Base-by-base conservation (phyloP, 176 grass and related monocot genomes). In the Poa pratensis region DNA sequence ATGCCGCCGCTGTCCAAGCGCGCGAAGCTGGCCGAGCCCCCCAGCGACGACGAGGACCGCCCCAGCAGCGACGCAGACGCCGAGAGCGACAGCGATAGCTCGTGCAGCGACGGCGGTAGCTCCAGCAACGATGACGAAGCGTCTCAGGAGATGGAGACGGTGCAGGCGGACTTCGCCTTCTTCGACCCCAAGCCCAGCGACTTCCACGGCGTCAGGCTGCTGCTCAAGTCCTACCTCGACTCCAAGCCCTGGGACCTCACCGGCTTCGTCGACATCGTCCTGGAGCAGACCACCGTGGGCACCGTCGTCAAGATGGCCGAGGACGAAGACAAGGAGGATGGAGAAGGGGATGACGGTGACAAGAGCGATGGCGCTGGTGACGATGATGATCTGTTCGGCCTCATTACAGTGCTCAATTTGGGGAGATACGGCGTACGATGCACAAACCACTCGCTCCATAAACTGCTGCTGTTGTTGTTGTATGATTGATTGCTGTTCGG, bases 121-220 rank as follows among this genome's bases (percentile, higher is more conserved):
- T 80, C 64, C 9, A 39, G 42, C 68, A 67, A 69, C 69, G 87
- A 74, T 12, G 83, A 73, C 4, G 66, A 80, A 9, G 37, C 88
- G 5, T 86, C 84, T 1, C 73, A 90, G 71, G 70, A 90, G 76
- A 54, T 87, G 16, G 69, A 92, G 19, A 94, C 78, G 5, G 85
- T 98, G 70, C 93, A 98, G 79, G 96, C 94, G 5, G 93, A 95
- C 89, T 98, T 98, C 50, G 93, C 86, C 57, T 98, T 98, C 89
- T 98, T 95, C n/a, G 96, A 98, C 78, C 96, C 96, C 8, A 98
- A 94, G 62, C 83, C 72, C 9, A 49, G 15, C 12, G 96, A 98
- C 81, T 98, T 98, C 85, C 85, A 91, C 57, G 93, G 93, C 22
- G 91, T 89, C 27, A 92, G 84, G 80, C 83, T 95, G 60, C 93